phyloP scores from a whole-genome alignment of 1,139 yeast species.

The Candida dubliniensis region DNA sequence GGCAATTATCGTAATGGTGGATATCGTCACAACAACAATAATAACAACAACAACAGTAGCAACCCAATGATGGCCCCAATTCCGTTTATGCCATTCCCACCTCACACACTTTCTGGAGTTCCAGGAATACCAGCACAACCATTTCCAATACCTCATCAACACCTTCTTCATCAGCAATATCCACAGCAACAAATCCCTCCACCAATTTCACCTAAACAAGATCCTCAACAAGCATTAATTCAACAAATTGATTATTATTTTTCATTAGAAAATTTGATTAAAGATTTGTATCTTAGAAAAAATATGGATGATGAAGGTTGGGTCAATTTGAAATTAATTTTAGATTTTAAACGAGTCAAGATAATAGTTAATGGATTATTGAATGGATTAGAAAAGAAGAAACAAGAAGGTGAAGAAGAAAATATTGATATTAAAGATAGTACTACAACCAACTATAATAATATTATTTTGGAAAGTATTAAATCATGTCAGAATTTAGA shows the following conservation, averaged over 20 bases:
- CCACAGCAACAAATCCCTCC: constrained; percentile 34
- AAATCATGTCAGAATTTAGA: constrained; percentile 42
- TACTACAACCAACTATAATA: constrained; percentile 15
- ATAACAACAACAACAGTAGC: constrained; percentile 3
- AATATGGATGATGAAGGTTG: constrained; percentile 78
- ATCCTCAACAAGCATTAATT: constrained; percentile 48
- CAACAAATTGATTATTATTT: constrained; percentile 88
- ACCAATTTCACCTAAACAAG: constrained; percentile 50
- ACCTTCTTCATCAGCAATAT: too few species aligned
- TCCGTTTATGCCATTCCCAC: constrained; percentile 9
- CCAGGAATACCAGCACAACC: constrained; percentile 5
- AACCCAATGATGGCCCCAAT: constrained; percentile 7
- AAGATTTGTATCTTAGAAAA: constrained; percentile 74
- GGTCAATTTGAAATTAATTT: constrained; percentile 61
- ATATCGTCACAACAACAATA: constrained; percentile 9
- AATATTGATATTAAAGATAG: too few species aligned
- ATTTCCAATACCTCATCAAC: constrained; percentile 24
- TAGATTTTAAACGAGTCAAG: constrained; percentile 73
- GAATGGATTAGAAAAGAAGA: constrained; percentile 27
- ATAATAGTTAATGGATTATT: constrained; percentile 47
- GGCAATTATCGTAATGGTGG: constrained; percentile 12
- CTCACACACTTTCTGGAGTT: background rate
- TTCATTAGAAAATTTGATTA: constrained; percentile 80
- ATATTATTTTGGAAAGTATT: constrained; percentile 34
- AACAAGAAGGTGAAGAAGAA: constrained; percentile 17